These are phyloP conservation scores for Nigrograna mackinnonii DNA, from an alignment of 2,329 filamentous ascomycete genomes.

Conservation along the genomic window DNA sequence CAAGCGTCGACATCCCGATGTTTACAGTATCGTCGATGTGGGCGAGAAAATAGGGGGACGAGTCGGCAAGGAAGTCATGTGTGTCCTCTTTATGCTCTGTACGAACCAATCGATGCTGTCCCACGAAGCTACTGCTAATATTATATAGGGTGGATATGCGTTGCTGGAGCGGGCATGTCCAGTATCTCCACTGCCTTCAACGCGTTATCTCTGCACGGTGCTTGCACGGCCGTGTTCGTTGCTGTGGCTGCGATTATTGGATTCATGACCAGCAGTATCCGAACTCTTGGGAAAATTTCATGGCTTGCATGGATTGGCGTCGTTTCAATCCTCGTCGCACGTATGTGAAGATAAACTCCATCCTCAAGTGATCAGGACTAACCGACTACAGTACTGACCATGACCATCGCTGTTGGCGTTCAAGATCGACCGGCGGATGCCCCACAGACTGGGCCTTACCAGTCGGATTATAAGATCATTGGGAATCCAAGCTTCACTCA, in stretches of 20 bases:
- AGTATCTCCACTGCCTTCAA: conserved; percentile 33
- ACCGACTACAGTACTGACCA: too few species aligned
- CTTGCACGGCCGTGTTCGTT: conserved; percentile 68
- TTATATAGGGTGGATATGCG: background rate
- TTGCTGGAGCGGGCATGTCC: background rate
- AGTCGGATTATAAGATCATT: background rate
- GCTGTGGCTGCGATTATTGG: conserved; percentile 63
- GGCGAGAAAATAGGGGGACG: background rate
- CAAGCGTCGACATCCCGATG: background rate
- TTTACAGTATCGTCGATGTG: background rate
- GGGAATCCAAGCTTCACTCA: background rate
- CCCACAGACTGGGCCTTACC: background rate
- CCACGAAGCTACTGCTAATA: background rate
- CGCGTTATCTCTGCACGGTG: conserved; percentile 62
- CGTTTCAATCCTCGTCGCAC: background rate
- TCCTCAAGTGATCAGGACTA: too few species aligned
- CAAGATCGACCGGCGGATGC: background rate
- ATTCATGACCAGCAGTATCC: conserved; percentile 50
- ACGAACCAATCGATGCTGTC: background rate
- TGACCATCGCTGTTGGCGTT: too few species aligned
- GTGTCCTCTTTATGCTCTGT: background rate
- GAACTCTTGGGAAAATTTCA: background rate
- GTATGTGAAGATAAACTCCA: background rate
- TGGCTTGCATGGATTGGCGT: background rate
- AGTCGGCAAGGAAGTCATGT: background rate